A percentile compares a stretch with the other conserved stretches of the same genome.
Evolutionary conservation across 495 filamentous ascomycete species (phyloP).

Genomic region (Daldinia caldariorum): DNA sequence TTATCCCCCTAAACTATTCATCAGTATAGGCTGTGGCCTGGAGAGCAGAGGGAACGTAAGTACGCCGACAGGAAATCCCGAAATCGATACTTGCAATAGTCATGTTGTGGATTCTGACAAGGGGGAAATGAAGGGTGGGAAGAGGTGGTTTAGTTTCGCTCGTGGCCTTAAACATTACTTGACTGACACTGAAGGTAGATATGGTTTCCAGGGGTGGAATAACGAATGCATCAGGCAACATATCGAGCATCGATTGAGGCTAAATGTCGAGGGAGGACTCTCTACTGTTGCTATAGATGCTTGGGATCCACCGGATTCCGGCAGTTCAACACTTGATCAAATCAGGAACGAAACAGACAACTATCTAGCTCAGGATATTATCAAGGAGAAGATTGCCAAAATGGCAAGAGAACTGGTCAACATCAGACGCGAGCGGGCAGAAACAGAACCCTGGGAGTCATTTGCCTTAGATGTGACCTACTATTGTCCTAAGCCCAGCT

Average conservation of each 20-base stretch:
- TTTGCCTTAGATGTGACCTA: neutral
- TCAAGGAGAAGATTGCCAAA: neutral
- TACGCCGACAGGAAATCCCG: neutral
- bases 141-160: neutral
- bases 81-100: neutral
- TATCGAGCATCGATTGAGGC: neutral
- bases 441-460: neutral
- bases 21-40: conserved; percentile 1
- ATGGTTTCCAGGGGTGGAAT: neutral
- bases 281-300: neutral
- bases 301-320: neutral
- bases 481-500: neutral
- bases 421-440: neutral
- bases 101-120: neutral
- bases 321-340: neutral
- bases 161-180: neutral
- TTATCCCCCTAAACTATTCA: neutral
- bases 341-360: neutral
- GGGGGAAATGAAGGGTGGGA: neutral
- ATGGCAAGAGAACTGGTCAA: conserved; percentile 1
- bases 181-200: neutral
- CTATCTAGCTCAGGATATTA: neutral
- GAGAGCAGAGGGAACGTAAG: neutral
- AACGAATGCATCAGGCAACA: neutral
- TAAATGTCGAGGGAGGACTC: neutral